Conservation (phyloP, 108 stramenopile species). For the Ochromonas danica region DNA sequence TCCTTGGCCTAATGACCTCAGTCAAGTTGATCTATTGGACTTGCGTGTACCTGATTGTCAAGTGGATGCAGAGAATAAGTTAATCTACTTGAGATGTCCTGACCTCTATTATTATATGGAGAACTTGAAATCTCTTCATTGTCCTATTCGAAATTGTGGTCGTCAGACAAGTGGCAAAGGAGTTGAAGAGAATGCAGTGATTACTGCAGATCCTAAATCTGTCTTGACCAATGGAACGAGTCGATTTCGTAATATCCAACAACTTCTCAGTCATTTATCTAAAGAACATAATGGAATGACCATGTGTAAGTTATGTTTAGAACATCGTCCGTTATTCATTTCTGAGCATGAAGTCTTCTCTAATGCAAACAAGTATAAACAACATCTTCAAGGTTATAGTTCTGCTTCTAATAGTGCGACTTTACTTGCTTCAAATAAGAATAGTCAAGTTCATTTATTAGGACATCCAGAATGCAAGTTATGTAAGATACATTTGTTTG, state of each 20-base stretch:
- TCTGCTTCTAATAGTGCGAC: not conserved
- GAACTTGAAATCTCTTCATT: not conserved
- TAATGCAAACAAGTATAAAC: too few species aligned
- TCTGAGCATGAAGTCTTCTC: not conserved
- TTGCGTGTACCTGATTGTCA: not conserved
- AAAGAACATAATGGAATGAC: not conserved
- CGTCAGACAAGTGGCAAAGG: not conserved
- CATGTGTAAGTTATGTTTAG: constrained; percentile 1
- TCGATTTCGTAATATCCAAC: not conserved
- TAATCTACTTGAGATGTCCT: not conserved
- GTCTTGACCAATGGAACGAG: not conserved
- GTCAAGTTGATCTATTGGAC: not conserved
- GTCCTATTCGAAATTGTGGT: not conserved
- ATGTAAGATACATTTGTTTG: not conserved
- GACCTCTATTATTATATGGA: not conserved
- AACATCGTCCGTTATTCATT: constrained; percentile 12
- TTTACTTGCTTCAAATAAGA: not conserved
- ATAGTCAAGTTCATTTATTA: not conserved
- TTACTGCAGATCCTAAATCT: too few species aligned
- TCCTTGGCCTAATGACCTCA: not conserved
- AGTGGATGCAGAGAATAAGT: not conserved
- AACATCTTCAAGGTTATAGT: not conserved
- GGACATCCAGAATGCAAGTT: not conserved
- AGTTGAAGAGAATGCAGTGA: too few species aligned
- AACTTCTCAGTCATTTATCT: not conserved